These are phyloP conservation scores for Limnanthes douglasii DNA, from an alignment of 345 rosid species.

Conservation along the genomic window DNA sequence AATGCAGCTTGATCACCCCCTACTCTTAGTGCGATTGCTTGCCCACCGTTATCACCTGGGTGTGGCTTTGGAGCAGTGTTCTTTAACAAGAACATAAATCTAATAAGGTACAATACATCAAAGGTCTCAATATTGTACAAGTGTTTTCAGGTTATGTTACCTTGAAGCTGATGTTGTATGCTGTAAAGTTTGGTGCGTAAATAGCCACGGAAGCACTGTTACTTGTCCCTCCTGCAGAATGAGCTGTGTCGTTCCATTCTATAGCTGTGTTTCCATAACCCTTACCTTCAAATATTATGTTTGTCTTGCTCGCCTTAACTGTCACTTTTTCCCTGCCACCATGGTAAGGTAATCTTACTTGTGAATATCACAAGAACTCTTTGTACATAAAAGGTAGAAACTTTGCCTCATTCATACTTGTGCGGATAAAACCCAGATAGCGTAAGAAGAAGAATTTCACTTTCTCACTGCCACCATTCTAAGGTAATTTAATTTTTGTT, in stretches of 20 bases:
- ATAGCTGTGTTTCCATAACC: conserved; percentile 45
- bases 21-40: conserved; percentile 67
- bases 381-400: too few species aligned
- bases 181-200: conserved; percentile 58
- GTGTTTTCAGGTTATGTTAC: too few species aligned
- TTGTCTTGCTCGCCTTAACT: conserved; percentile 43
- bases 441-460: too few species aligned
- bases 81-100: conserved; percentile 16
- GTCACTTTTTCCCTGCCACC: conserved; percentile 83
- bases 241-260: conserved; percentile 80
- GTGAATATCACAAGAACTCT: too few species aligned
- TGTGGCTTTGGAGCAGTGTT: conserved; percentile 50
- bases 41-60: conserved; percentile 64
- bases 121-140: too few species aligned
- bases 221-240: conserved; percentile 55
- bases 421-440: too few species aligned
- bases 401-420: too few species aligned
- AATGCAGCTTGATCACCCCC: conserved; percentile 72
- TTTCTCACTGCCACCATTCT: too few species aligned
- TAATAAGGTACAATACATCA: too few species aligned
- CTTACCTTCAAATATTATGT: conserved; percentile 59
- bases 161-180: conserved; percentile 74
- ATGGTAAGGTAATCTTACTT: too few species aligned
- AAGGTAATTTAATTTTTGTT: too few species aligned
- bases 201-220: conserved; percentile 50